These are phyloP conservation scores for Rhodotorula mucilaginosa DNA, from an alignment of 1,284 basidiomycete species.

Conservation along the genomic window DNA sequence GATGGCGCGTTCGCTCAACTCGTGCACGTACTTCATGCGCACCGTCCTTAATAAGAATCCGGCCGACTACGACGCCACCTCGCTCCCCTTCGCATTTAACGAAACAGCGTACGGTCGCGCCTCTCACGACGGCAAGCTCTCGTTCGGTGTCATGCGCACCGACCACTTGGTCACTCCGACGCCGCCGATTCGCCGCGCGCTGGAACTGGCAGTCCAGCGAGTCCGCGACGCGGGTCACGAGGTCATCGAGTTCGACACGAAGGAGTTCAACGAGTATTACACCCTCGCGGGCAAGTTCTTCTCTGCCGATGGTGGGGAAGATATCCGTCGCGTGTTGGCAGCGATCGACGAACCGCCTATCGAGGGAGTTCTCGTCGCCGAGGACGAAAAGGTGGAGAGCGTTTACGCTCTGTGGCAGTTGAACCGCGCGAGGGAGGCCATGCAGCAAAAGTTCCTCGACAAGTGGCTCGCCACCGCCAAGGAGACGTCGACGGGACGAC, in stretches of 20 bases:
- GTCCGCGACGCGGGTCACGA: slow-evolving; percentile 37
- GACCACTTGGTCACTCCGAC: slow-evolving; percentile 50
- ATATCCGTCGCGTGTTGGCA: slow-evolving; percentile 36
- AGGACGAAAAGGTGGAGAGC: slow-evolving; percentile 45
- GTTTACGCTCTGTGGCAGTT: slow-evolving; percentile 59
- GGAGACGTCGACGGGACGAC: slow-evolving; percentile 55
- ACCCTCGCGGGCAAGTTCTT: slow-evolving; percentile 33
- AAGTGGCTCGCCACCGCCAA: slow-evolving; percentile 57
- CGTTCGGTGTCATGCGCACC: slow-evolving; percentile 50
- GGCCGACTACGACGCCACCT: slow-evolving; percentile 46
- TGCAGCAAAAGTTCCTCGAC: slow-evolving; percentile 57
- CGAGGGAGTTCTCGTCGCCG: slow-evolving; percentile 3
- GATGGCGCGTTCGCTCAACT: slow-evolving; percentile 46
- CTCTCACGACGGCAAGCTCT: slow-evolving; percentile 36
- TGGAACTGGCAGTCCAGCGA: slow-evolving; percentile 44
- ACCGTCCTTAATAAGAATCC: slow-evolving; percentile 45
- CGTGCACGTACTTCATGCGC: slow-evolving; percentile 47
- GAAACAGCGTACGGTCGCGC: slow-evolving; percentile 15
- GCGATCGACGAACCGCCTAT: slow-evolving; percentile 43
- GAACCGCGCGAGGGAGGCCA: slow-evolving; percentile 46
- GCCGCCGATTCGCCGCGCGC: slow-evolving; percentile 48
- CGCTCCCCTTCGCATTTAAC: slow-evolving; percentile 24
- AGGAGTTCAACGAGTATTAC: slow-evolving; percentile 45
- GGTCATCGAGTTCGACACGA: slow-evolving; percentile 21
- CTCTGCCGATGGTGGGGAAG: slow-evolving; percentile 34